Evolutionary conservation across 306 rosid species (phyloP), one percentile per base, ranked within the genome.

Genomic region (Cajanus cajan): DNA sequence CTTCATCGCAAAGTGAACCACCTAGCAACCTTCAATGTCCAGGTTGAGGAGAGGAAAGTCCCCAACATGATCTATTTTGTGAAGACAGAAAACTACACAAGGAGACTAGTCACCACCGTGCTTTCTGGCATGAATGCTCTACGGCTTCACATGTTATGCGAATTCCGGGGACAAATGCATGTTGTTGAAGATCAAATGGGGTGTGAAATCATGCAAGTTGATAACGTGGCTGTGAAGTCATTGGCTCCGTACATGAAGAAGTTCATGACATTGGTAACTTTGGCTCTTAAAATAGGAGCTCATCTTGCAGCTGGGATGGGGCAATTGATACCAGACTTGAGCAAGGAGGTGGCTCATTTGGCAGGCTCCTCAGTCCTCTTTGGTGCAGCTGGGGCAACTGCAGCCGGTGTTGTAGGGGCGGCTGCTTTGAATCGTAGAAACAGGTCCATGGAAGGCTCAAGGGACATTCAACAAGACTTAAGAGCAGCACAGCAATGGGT

Each of bases 241-340:
- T 84, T 95, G 79, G 98, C 99, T 58, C 99, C 99, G 54, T 91
- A 95, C 84, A 87, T 89, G 86, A 91, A 92, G 61, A 89, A 89
- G 85, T 95, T 95, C 83, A 93, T 95, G 99, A 91, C 86, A 71
- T 64, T 95, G 68, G 74, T 95, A 52, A 95, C 97, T 28, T 89
- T 95, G 47, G 93, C 98, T 71, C 96, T 95, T 40, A 95, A 90
- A 82, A 93, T 95, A 55, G 98, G 98, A 83, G 99, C 99, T n/a
- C 99, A 95, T 66, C 73, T 93, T 73, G 99, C 97, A 3, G 92
- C 89, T 21, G 98, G 98, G 65, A 89, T 91, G 97, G 98, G 97
- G 64, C 86, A 93, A 79, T 85, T 93, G 97, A 95, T 95, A 86
- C 99, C 98, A 1, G 97, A 95, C 84, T 87, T 90, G 89, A 78